These are phyloP conservation scores for Glarea lozoyensis DNA, from an alignment of 495 filamentous ascomycete species.

Conservation along the genomic window DNA sequence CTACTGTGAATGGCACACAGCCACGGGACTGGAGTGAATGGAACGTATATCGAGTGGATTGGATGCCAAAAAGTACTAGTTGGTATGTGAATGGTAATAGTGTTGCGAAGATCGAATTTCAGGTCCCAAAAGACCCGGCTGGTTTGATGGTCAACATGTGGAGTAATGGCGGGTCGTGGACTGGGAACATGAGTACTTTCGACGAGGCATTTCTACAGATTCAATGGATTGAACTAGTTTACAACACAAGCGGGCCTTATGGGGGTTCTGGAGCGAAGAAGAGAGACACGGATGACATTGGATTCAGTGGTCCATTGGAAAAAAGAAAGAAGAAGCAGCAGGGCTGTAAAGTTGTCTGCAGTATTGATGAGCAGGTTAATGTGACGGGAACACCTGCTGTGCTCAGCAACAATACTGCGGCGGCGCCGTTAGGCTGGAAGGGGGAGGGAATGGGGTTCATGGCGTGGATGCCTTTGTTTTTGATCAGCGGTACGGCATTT, in stretches of 20 bases:
- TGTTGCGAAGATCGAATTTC: constrained; percentile 50
- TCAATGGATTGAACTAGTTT: constrained; percentile 67
- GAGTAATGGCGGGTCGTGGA: constrained; percentile 68
- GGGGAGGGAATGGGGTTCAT: constrained; percentile 3
- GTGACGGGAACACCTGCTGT: constrained; percentile 33
- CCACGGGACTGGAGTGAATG: constrained; percentile 54
- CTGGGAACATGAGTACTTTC: constrained; percentile 56
- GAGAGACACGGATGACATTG: constrained; percentile 4
- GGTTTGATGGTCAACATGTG: constrained; percentile 64
- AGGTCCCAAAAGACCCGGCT: constrained; percentile 49
- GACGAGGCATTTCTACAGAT: constrained; percentile 57
- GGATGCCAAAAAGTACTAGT: constrained; percentile 47
- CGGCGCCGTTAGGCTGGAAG: neutral
- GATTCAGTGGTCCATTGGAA: constrained; percentile 1
- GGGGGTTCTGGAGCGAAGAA: neutral
- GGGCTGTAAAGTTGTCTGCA: constrained; percentile 35
- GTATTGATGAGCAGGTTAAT: constrained; percentile 35
- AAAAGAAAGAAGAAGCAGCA: constrained; percentile 9
- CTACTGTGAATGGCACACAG: constrained; percentile 37
- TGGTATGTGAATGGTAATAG: constrained; percentile 59
- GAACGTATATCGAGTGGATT: constrained; percentile 67
- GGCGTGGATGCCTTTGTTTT: constrained; percentile 12
- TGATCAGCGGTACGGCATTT: constrained; percentile 3
- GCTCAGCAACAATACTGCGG: constrained; percentile 29
- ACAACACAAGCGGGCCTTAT: constrained; percentile 41